Conservation (phyloP, 768 basidiomycete genomes). For the Auricularia sp. region DNA sequence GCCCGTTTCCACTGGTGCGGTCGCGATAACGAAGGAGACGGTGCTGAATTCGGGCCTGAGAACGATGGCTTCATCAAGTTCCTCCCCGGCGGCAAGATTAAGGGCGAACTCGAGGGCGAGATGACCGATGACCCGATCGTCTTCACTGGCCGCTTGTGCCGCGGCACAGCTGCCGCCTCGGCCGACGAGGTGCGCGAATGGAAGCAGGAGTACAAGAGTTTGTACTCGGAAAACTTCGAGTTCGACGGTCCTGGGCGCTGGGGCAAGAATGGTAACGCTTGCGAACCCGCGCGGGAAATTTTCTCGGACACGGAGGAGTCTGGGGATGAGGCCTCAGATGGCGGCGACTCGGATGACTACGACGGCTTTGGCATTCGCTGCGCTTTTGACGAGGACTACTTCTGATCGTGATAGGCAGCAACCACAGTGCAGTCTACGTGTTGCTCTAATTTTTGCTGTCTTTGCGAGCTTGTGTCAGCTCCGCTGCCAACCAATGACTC, state of each 20-base stretch:
- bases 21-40: background rate
- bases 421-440: too few species aligned
- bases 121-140: background rate
- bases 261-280: background rate
- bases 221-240: background rate
- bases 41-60: background rate
- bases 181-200: background rate
- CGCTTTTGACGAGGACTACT: too few species aligned
- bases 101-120: background rate
- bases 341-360: too few species aligned
- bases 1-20: background rate
- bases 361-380: too few species aligned
- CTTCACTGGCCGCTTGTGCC: background rate
- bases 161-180: background rate
- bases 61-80: background rate
- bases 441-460: too few species aligned
- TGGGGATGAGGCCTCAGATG: too few species aligned
- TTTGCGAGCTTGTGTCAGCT: too few species aligned
- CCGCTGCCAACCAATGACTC: too few species aligned
- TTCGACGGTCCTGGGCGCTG: background rate
- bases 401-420: too few species aligned
- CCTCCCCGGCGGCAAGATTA: background rate
- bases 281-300: too few species aligned
- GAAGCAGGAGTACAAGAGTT: background rate
- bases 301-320: too few species aligned